These are phyloP conservation scores for Geranium rotundifolium DNA, from an alignment of 345 rosid genomes.

Conservation along the genomic window DNA sequence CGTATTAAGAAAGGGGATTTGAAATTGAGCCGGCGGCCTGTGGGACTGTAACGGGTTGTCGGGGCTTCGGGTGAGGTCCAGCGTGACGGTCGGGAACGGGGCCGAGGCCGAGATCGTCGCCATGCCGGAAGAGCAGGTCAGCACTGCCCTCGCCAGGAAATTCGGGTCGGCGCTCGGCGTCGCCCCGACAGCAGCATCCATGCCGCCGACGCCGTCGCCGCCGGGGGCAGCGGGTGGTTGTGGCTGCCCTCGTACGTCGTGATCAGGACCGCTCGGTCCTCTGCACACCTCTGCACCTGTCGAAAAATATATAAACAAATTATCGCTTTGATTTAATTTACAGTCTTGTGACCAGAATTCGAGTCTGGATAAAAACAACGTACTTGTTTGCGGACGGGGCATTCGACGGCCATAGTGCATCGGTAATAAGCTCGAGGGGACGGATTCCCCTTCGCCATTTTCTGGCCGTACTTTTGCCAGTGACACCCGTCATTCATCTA, in stretches of 20 bases:
- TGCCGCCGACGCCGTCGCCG: conserved; percentile 78
- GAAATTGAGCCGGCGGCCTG: conserved; percentile 28
- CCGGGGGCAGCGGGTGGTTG: conserved; percentile 92
- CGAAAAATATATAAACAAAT: neutral
- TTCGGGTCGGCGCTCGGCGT: conserved; percentile 70
- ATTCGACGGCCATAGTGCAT: conserved; percentile 74
- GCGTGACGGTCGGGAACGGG: conserved; percentile 88
- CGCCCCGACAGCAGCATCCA: conserved; percentile 71
- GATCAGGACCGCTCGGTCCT: conserved; percentile 60
- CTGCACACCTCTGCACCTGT: conserved; percentile 94
- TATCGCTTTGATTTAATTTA: neutral
- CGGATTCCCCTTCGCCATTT: conserved; percentile 74
- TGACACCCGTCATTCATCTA: conserved; percentile 71
- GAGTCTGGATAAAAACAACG: neutral
- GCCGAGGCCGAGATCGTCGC: conserved; percentile 95
- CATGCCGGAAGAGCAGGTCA: conserved; percentile 91
- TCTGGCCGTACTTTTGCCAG: conserved; percentile 75
- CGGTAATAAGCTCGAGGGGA: conserved; percentile 73
- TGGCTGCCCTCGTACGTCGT: conserved; percentile 94
- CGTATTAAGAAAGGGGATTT: conserved; percentile 31
- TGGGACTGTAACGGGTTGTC: conserved; percentile 26
- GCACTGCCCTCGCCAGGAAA: conserved; percentile 56
- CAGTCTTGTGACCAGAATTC: too few species aligned
- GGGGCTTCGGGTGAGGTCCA: conserved; percentile 61
- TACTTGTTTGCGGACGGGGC: conserved; percentile 76